Evolutionary conservation across 2,329 filamentous ascomycete species (phyloP).

Genomic region (Diaporthe eres): DNA sequence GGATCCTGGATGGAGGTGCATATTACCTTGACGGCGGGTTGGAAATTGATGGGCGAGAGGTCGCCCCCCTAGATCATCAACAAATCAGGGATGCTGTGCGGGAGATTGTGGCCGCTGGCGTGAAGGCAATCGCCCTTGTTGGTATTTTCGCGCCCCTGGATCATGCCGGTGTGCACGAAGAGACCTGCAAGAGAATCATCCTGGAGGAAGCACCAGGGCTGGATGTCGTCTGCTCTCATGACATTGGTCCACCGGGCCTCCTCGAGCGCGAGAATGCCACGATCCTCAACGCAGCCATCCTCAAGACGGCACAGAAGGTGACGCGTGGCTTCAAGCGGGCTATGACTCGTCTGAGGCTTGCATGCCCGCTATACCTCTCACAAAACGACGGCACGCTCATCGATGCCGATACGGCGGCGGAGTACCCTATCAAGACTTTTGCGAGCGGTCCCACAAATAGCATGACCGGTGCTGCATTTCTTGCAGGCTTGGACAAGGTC

Average conservation of each 20-base stretch:
- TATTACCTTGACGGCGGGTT: slow-evolving; percentile 4
- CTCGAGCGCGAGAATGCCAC: slow-evolving; percentile 67
- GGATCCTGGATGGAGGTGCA: slow-evolving; percentile 59
- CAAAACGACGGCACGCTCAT: slow-evolving; percentile 1
- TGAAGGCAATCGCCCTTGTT: background rate
- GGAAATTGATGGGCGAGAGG: slow-evolving; percentile 51
- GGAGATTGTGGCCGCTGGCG: background rate
- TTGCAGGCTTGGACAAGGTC: background rate
- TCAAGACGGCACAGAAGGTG: slow-evolving; percentile 61
- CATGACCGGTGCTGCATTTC: background rate
- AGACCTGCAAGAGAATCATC: background rate
- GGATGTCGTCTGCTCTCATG: background rate
- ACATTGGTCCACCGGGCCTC: slow-evolving; percentile 56
- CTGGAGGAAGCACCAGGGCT: background rate
- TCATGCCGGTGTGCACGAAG: background rate
- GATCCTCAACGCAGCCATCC: slow-evolving; percentile 67
- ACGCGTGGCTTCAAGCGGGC: slow-evolving; percentile 63
- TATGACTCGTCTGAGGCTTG: background rate
- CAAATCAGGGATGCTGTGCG: background rate
- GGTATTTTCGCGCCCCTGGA: background rate
- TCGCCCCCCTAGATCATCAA: background rate
- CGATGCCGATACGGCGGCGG: background rate
- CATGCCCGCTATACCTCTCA: background rate
- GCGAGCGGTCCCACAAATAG: background rate
- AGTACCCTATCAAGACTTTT: background rate